These are phyloP conservation scores for Beauveria sp. DNA, from an alignment of 2,329 filamentous ascomycete genomes.

Conservation along the genomic window DNA sequence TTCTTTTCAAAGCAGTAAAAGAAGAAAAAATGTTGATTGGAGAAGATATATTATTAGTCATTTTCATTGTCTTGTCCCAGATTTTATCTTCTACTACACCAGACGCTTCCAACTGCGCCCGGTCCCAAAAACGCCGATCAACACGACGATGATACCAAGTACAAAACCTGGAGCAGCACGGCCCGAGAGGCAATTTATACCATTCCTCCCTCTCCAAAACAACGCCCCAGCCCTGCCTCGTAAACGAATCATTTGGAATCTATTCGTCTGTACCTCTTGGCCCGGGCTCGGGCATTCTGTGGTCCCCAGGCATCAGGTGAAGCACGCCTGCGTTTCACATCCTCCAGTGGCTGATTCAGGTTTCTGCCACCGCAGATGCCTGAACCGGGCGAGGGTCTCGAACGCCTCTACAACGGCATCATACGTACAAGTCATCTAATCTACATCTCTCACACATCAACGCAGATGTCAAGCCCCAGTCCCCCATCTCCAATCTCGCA, in stretches of 20 bases:
- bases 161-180: neutral
- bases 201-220: neutral
- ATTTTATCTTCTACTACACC: too few relatives aligned
- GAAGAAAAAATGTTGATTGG: too few relatives aligned
- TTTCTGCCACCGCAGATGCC: too few relatives aligned
- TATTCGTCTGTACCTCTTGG: neutral
- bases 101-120: neutral
- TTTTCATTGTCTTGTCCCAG: neutral
- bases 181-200: neutral
- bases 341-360: too few relatives aligned
- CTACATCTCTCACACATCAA: too few relatives aligned
- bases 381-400: too few relatives aligned
- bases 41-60: neutral
- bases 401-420: too few relatives aligned
- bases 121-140: neutral
- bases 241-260: neutral
- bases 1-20: too few relatives aligned
- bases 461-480: too few relatives aligned
- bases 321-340: conserved; percentile 18
- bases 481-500: too few relatives aligned
- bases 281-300: neutral
- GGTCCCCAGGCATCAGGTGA: conserved; percentile 8
- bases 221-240: too few relatives aligned
- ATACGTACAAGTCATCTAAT: too few relatives aligned
- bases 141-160: neutral